Percentiles rank a stretch among this genome's conserved stretches.
Evolutionary conservation across 495 filamentous ascomycete species (phyloP).

Genomic region (Penicillium flavigenum): DNA sequence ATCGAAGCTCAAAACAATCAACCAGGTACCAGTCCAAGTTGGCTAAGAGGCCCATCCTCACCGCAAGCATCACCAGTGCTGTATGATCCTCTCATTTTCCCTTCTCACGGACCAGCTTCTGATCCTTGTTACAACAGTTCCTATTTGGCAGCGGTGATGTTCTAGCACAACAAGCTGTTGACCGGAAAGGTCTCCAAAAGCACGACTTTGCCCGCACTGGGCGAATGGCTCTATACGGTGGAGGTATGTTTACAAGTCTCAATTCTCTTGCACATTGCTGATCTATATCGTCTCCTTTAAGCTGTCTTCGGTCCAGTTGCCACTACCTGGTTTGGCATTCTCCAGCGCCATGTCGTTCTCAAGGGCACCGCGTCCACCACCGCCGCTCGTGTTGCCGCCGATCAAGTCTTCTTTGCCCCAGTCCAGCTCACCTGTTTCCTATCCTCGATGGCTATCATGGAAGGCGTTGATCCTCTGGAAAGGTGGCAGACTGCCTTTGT

Average conservation of each 20-base stretch:
- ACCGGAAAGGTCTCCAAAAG: slow-evolving; percentile 71
- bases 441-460: slow-evolving; percentile 80
- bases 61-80: slow-evolving; percentile 81
- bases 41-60: slow-evolving; percentile 78
- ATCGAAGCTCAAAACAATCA: slow-evolving; percentile 11
- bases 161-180: slow-evolving; percentile 91
- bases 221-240: slow-evolving; percentile 91
- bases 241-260: slow-evolving; percentile 54
- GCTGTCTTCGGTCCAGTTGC: slow-evolving; percentile 89
- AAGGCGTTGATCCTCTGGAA: slow-evolving; percentile 68
- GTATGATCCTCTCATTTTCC: slow-evolving; percentile 37
- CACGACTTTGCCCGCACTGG: slow-evolving; percentile 80
- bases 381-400: slow-evolving; percentile 72
- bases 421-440: slow-evolving; percentile 80
- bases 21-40: slow-evolving; percentile 86
- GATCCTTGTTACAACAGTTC: slow-evolving; percentile 45
- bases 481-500: slow-evolving; percentile 69
- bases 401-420: slow-evolving; percentile 86
- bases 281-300: slow-evolving; percentile 32
- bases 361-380: slow-evolving; percentile 67
- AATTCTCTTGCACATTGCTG: slow-evolving; percentile 3
- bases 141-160: slow-evolving; percentile 90
- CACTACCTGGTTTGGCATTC: slow-evolving; percentile 82
- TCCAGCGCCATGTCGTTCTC: slow-evolving; percentile 67
- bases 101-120: not conserved